phyloP scores from a whole-genome alignment of 257 asterid genomes.

The Solanum ossicruentum region DNA sequence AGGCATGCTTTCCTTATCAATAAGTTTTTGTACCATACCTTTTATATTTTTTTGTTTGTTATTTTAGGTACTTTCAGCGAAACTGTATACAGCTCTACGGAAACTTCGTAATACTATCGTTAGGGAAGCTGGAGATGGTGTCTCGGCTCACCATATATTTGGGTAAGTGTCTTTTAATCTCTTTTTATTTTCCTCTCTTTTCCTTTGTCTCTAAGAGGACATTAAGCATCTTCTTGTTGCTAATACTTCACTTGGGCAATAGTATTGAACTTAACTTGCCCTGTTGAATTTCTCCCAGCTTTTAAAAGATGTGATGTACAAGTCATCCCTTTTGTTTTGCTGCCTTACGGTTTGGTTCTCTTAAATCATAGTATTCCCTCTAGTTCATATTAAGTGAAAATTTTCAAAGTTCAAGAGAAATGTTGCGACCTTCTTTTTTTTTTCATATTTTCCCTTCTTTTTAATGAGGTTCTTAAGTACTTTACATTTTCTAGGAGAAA shows the following conservation, averaged over 20 bases:
- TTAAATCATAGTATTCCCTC: neutral
- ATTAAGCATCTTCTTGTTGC: neutral
- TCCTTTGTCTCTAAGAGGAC: neutral
- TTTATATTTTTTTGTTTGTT: neutral
- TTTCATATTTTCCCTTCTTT: neutral
- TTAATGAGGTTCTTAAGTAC: neutral
- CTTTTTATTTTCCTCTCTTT: neutral
- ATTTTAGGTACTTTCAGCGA: conserved; percentile 51
- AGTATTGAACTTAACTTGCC: neutral
- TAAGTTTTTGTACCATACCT: neutral
- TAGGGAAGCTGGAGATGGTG: conserved; percentile 55
- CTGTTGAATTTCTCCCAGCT: neutral
- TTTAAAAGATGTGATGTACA: neutral
- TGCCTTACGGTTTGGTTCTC: neutral
- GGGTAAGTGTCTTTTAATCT: conserved; percentile 23
- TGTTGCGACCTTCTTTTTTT: neutral
- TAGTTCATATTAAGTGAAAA: neutral
- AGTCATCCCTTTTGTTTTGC: neutral
- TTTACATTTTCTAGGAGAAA: neutral
- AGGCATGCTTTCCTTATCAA: neutral
- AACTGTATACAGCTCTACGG: conserved; percentile 46
- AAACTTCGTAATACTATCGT: conserved; percentile 43
- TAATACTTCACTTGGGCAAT: neutral
- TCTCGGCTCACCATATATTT: conserved; percentile 57
- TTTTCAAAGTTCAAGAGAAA: neutral